Percentiles rank a stretch among this genome's conserved stretches.
Evolutionary conservation across 768 basidiomycete genomes (phyloP).

Genomic region (Panus rudis): DNA sequence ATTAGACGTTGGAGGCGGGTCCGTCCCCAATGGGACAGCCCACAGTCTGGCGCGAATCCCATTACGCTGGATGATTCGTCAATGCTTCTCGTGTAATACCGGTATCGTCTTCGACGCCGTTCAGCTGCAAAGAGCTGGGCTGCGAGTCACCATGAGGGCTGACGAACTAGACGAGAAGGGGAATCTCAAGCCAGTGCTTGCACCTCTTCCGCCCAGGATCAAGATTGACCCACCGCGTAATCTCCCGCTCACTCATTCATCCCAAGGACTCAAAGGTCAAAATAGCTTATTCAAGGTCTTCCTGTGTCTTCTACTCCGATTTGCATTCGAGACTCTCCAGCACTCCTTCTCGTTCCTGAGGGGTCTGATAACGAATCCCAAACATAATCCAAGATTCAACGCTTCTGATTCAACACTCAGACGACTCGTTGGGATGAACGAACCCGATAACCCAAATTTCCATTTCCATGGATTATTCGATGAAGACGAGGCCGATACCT

Average conservation of each 20-base stretch:
- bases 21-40: slow-evolving; percentile 12
- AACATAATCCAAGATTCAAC: too few relatives aligned
- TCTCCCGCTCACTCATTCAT: neutral
- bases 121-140: slow-evolving; percentile 8
- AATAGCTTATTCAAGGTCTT: too few relatives aligned
- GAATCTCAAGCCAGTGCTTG: neutral
- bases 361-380: neutral
- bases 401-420: too few relatives aligned
- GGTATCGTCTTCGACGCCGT: slow-evolving; percentile 21
- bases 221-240: neutral
- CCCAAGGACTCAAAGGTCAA: neutral
- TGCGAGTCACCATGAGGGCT: neutral
- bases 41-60: slow-evolving; percentile 21
- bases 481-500: neutral
- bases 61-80: slow-evolving; percentile 29
- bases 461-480: too few relatives aligned
- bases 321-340: neutral
- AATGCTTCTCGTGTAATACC: slow-evolving; percentile 16
- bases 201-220: neutral
- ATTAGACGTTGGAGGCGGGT: slow-evolving; percentile 25
- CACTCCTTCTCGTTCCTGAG: neutral
- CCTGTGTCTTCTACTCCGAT: neutral
- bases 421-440: too few relatives aligned
- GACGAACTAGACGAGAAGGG: neutral
- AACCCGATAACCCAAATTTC: too few relatives aligned